These are phyloP conservation scores for Penstemon davidsonii DNA, from an alignment of 257 asterid species.

Conservation along the genomic window DNA sequence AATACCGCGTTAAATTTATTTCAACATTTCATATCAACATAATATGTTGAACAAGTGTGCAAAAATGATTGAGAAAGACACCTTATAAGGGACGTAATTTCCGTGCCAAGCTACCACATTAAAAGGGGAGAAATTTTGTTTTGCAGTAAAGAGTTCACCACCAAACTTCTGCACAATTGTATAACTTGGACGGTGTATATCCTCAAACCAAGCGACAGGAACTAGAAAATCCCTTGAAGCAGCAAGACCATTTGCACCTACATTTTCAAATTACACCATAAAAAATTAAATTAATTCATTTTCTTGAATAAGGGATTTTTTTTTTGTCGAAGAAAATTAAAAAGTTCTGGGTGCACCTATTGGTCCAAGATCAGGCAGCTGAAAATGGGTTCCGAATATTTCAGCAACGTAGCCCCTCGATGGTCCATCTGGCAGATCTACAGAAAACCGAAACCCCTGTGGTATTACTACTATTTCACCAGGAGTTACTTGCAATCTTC, in stretches of 20 bases:
- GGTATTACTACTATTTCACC: conserved; percentile 85
- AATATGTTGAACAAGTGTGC: too few species aligned
- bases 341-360: conserved; percentile 56
- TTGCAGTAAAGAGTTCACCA: conserved; percentile 92
- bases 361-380: conserved; percentile 98
- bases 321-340: neutral
- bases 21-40: too few species aligned
- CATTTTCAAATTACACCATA: conserved; percentile 15
- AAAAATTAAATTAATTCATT: conserved; percentile 10
- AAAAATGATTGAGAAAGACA: conserved; percentile 20
- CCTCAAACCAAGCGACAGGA: conserved; percentile 88
- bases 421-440: conserved; percentile 90
- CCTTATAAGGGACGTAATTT: conserved; percentile 91
- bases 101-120: conserved; percentile 99
- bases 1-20: too few species aligned
- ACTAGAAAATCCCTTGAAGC: conserved; percentile 87
- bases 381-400: conserved; percentile 91
- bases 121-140: conserved; percentile 94
- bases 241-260: conserved; percentile 99
- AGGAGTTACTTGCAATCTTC: conserved; percentile 72
- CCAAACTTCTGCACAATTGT: conserved; percentile 92
- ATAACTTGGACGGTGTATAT: conserved; percentile 62
- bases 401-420: conserved; percentile 93
- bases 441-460: conserved; percentile 79
- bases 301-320: neutral